Conservation (phyloP, 371 early-diverging fungal genomes). For the Haplosporangium sp. region DNA sequence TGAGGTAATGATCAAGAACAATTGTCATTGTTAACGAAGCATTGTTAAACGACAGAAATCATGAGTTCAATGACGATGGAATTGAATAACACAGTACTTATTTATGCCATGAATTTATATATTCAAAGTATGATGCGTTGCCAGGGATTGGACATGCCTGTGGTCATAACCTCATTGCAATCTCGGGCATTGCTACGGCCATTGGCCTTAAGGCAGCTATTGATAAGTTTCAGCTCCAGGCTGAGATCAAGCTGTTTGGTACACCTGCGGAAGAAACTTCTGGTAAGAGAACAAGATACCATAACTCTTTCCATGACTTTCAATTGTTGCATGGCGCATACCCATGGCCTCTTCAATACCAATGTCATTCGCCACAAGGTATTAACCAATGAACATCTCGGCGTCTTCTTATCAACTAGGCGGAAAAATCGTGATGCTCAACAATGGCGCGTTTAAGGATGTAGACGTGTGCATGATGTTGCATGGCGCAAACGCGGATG, state of each 20-base stretch:
- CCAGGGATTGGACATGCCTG: conserved; percentile 36
- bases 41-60: too few species aligned
- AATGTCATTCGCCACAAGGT: background rate
- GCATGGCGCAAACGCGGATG: conserved; percentile 71
- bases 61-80: too few species aligned
- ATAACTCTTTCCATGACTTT: background rate
- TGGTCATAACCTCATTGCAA: conserved; percentile 57
- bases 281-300: conserved; percentile 9
- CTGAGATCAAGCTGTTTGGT: conserved; percentile 77
- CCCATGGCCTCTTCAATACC: background rate
- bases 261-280: conserved; percentile 79
- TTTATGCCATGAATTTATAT: background rate
- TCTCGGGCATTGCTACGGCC: conserved; percentile 75
- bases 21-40: too few species aligned
- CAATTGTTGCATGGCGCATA: background rate
- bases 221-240: conserved; percentile 62
- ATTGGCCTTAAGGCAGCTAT: conserved; percentile 67
- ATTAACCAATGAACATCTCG: too few species aligned
- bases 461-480: conserved; percentile 83
- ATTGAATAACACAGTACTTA: too few species aligned
- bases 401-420: conserved; percentile 57
- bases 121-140: conserved; percentile 28
- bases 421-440: conserved; percentile 78
- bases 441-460: conserved; percentile 68
- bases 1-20: conserved; percentile 25